Base-by-base conservation (phyloP, 1,284 basidiomycete genomes). In the Tilletiopsis washingtonensis region DNA sequence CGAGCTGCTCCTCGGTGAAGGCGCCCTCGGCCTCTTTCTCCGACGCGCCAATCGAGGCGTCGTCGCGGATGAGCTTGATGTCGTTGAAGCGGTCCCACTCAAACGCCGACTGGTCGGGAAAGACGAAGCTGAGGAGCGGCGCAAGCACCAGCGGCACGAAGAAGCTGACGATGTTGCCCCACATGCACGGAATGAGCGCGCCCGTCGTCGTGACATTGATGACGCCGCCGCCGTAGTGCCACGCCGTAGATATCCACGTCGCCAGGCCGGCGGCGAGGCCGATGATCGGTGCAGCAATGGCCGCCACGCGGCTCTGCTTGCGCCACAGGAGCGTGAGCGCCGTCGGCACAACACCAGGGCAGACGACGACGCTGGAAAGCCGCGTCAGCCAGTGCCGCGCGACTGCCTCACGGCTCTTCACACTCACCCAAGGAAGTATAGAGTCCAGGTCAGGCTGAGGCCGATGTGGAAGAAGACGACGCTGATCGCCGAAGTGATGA, bases 261-360 rank as follows among this genome's bases (percentile, higher is more conserved):
- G 44, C 40, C 15, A 59, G 19, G 11, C 57, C 57, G 17, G 29
- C 42, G 20, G 43, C 40, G 43, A 59, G 40, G 15, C 57, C 57
- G 34, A 49, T 37, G 19, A 56, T 32, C 21, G 57, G 57, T 12
- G 54, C 43, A 34, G 51, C 43, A 20, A 59, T 57, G 40, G 57
- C 57, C 9, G 57, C 57, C 5, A 43, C 40, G 21, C 43, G 43
- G n/a, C 61, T 64, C 55, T 68, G 64, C 21, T 51, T 53, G 51
- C 57, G 59, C 66, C 66, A 70, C 27, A 70, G 47, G 23, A 70
- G 62, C 5, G 67, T 70, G 23, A 66, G 41, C 5, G 61, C 53
- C 25, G 65, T 26, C 17, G 54, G 49, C 7, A 59, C 29, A 38
- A 53, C 40, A 9, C 57, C 57, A 20, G 57, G 57, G 24, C 38